Percentiles rank a stretch among this genome's conserved stretches.
Conservation (phyloP, 352 stramenopile species). For the Phytophthora colocasiae region DNA sequence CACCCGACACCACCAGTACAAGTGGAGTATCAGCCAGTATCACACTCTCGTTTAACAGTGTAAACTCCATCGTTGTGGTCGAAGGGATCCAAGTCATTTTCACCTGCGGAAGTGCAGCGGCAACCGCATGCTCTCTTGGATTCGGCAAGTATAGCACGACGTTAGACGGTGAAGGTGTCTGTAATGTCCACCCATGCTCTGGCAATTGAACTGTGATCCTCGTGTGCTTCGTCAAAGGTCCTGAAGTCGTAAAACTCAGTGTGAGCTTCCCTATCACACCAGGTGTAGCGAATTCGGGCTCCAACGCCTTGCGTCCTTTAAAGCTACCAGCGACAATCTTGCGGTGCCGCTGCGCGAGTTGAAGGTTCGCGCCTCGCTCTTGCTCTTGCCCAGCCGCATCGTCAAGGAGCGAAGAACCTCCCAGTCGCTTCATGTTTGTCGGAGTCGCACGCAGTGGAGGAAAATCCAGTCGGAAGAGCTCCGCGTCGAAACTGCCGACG, state of each 20-base stretch:
- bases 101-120: slow-evolving; percentile 28
- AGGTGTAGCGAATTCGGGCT: slow-evolving; percentile 56
- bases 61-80: slow-evolving; percentile 61
- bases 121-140: slow-evolving; percentile 25
- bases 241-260: slow-evolving; percentile 58
- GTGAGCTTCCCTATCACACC: slow-evolving; percentile 58
- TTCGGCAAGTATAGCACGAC: slow-evolving; percentile 45
- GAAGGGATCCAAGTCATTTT: slow-evolving; percentile 43
- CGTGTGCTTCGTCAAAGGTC: slow-evolving; percentile 45
- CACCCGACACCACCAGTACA: slow-evolving; percentile 59
- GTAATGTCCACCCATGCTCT: slow-evolving; percentile 63
- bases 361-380: slow-evolving; percentile 63
- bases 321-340: slow-evolving; percentile 65
- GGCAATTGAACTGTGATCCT: slow-evolving; percentile 62
- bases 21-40: slow-evolving; percentile 50
- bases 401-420: slow-evolving; percentile 12
- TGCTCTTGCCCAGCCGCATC: slow-evolving; percentile 26
- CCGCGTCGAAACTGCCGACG: slow-evolving; percentile 11
- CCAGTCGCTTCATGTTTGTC: slow-evolving; percentile 29
- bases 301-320: slow-evolving; percentile 43
- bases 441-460: slow-evolving; percentile 17
- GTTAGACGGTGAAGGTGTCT: slow-evolving; percentile 29
- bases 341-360: slow-evolving; percentile 74
- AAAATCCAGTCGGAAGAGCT: slow-evolving; percentile 24
- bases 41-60: slow-evolving; percentile 44